Base-by-base conservation (phyloP, 495 filamentous ascomycete genomes). In the Xylaria cubensis region DNA sequence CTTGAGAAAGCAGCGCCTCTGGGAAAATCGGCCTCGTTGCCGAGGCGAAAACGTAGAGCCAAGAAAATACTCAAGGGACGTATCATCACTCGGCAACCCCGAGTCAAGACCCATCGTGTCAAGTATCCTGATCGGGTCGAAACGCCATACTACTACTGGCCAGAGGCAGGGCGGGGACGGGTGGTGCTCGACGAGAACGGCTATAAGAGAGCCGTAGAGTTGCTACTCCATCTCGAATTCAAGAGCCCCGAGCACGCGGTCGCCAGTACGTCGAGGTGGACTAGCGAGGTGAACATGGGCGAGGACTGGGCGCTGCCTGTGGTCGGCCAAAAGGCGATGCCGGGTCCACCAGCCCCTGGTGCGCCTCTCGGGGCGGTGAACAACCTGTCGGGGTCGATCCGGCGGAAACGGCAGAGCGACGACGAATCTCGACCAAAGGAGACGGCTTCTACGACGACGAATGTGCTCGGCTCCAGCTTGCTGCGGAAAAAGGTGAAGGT, bases 211-310 rank as follows among this genome's bases (percentile, higher is more conserved):
- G 88, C 91, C n/a, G 88, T 90, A 69, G 92, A 97, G 74, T 82
- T 93, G 44, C 84, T 99, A 1, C 87, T 97, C n/a, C 88, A 91
- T 32, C 88, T 95, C 17, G 93, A 98, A 78, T 98, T 98, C 80
- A 90, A 89, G 13, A 91, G 89, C 46, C 74, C 90, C 32, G 86
- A 90, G 3, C 86, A 92, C n/a, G 91, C 94, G 6, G 81, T 82
- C 17, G 82, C 84, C 29, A 94, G 92, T 76, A 94, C 93, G 12
- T 83, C 80, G 67, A 87, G 90, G 51, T 98, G 94, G 92, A 86
- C 92, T 26, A 87, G 89, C 59, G 79, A 86, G 76, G 77, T 81
- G 32, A 77, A 75, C 36, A 70, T 75, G 79, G 75, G 80, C 36
- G 76, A 80, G 48, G 76, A 81, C 86, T 77, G 85, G 91, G 77